Base-by-base conservation (phyloP, 1,284 basidiomycete genomes). In the Athelia sp. region DNA sequence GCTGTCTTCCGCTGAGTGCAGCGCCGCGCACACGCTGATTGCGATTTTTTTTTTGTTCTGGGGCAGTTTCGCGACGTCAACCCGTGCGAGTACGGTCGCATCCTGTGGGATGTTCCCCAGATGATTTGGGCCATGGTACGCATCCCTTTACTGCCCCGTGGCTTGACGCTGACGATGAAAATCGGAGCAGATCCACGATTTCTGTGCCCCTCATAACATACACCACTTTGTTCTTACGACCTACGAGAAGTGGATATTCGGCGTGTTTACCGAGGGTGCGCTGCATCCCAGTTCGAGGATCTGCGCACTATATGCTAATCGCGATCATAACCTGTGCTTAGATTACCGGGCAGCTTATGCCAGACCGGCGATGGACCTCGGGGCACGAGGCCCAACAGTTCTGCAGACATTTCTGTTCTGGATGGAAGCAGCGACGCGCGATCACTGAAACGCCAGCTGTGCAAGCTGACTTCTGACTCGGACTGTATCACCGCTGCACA, bases 351-450 rank as follows among this genome's bases (percentile, higher is more conserved):
- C 36, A 9, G 36, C n/a, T n/a, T 40, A 17, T n/a, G 36, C 19
- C 36, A 6, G 36, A 21, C 36, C 15, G 6, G 36, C 36, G n/a
- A 40, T 40, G 36, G 19, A 40, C 15, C 19, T 8, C 19, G 36
- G 19, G 4, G 36, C 15, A 40, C 15, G 36, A 6, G 9, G n/a
- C 19, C 36, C 36, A 8, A 40, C 36, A n/a, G 36, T 40, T 6
- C 19, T 40, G 36, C 36, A 40, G 15, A 40, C 36, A n/a, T 21
- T 40, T n/a, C 15, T 40, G 15, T 40, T 40, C 36, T 40, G 36
- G 36, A 40, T 40, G 36, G 36, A 40, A n/a, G 36, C 36, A 8
- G 36, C 36, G n/a, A 40, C n/a, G 36, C 36, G 36, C 19, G 36
- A 40, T n/a, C 36, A 40, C n/a, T 21, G n/a, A n/a, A n/a, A n/a